Evolutionary conservation across 2,329 filamentous ascomycete genomes (phyloP).

Genomic region (Tolypocladium album): DNA sequence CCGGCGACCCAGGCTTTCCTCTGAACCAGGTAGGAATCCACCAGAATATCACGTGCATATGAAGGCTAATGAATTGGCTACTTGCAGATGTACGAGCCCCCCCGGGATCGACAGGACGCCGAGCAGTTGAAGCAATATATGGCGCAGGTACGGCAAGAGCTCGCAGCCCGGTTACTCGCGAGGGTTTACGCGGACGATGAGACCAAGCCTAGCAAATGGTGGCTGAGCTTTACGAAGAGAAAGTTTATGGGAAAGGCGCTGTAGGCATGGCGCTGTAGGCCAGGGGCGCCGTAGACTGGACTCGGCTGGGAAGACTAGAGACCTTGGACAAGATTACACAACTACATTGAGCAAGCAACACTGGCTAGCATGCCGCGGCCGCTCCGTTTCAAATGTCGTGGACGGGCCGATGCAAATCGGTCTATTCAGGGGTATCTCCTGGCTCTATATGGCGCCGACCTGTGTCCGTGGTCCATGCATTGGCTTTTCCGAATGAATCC

Average conservation of each 20-base stretch:
- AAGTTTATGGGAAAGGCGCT: slow-evolving; percentile 98
- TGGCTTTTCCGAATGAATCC: not conserved
- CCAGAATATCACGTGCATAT: too few relatives aligned
- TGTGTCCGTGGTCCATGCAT: not conserved
- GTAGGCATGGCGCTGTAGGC: slow-evolving; percentile 41
- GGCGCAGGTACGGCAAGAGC: slow-evolving; percentile 84
- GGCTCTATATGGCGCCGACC: not conserved
- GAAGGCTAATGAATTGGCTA: slow-evolving; percentile 6
- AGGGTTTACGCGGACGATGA: slow-evolving; percentile 77
- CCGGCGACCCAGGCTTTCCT: slow-evolving; percentile 85
- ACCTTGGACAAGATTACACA: not conserved
- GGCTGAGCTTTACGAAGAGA: slow-evolving; percentile 96
- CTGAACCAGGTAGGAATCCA: slow-evolving; percentile 60
- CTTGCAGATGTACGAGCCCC: slow-evolving; percentile 72
- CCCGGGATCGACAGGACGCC: slow-evolving; percentile 76
- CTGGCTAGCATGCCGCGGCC: not conserved
- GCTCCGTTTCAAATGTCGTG: too few relatives aligned
- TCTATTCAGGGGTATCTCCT: not conserved
- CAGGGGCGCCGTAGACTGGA: slow-evolving; percentile 55
- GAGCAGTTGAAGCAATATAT: slow-evolving; percentile 85
- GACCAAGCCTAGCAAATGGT: slow-evolving; percentile 74
- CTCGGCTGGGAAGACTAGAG: not conserved
- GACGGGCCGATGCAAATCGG: not conserved
- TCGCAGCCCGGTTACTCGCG: slow-evolving; percentile 71
- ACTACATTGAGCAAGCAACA: not conserved